Base-by-base conservation (phyloP, 306 rosid genomes). In the Prinsepia uniflora region DNA sequence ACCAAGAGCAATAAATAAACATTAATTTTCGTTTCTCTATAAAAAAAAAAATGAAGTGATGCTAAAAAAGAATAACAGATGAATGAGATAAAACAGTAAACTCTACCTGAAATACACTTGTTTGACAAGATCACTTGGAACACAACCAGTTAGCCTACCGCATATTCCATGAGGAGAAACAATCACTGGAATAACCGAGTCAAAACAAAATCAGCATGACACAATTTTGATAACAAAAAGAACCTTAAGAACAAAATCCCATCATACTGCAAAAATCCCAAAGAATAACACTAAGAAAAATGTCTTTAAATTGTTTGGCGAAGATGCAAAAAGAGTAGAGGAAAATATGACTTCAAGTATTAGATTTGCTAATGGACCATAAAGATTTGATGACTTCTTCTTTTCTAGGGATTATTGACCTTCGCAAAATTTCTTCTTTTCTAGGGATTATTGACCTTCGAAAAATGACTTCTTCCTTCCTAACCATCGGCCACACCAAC, bases 121-220 rank as follows among this genome's bases (percentile, higher is more conserved):
- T 74, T 87, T 89, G 79, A 94, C 91, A 68, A 94, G 89, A 86
- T 91, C 97, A 81, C 96, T 84, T 60, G 99, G 90, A 67, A 90
- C 91, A 82, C 89, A 86, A 79, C 99, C 97, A 81, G 89, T 86
- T 76, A 94, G 86, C 82, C 91, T 89, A 80, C 99, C 99, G 43
- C 95, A 93, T 49, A 94, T 84, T 78, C 99, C 99, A 82, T 94
- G 96, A 70, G 99, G 99, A 77, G 99, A 87, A 80, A 85, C 97
- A 76, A 94, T 82, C 81, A 94, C 97, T 94, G 91, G 70, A 72
- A 73, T 69, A 72, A 65, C 59, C 52, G 54, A 72, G 65, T 19
- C 22, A 61, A 81, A 60, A 65, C 8, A 61, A 69, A 55, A 54
- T 85, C 14, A 83, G 72, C 61, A 42, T 68, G 76, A 69, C 64